phyloP scores from a whole-genome alignment of 208 protist genomes.

The Angomonas deanei region DNA sequence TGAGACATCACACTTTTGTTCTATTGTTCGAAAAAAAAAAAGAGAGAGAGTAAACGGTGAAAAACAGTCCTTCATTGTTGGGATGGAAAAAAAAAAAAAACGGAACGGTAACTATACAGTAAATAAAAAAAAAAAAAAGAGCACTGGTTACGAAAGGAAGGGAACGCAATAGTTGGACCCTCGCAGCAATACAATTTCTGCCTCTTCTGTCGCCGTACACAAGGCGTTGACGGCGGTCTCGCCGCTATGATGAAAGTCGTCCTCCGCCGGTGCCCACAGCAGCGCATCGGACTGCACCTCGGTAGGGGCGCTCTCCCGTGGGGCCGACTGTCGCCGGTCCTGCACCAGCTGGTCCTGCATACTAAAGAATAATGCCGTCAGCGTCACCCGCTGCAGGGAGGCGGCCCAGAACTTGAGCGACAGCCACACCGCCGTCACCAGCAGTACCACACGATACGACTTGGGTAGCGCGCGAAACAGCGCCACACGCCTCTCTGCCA shows the following conservation, averaged over 20 bases:
- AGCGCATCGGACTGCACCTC: background rate
- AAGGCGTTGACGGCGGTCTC: background rate
- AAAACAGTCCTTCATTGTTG: no score
- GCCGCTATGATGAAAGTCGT: background rate
- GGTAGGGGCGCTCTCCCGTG: background rate
- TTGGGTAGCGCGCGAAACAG: background rate
- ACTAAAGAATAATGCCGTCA: conserved; percentile 17
- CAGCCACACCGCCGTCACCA: conserved; percentile 12
- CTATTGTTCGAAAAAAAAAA: conserved; percentile 12
- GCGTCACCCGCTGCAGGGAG: conserved; percentile 21
- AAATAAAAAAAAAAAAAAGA: conserved; percentile 16
- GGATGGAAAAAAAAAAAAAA: no score
- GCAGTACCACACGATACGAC: conserved; percentile 1
- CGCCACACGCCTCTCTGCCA: background rate
- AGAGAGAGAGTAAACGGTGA: conserved; percentile 4
- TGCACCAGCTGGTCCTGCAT: background rate
- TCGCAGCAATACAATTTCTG: conserved; percentile 23
- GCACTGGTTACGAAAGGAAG: background rate
- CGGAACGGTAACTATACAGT: no score
- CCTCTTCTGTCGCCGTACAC: conserved; percentile 8
- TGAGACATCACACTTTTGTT: conserved; percentile 48
- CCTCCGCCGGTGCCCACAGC: background rate
- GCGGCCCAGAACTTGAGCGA: conserved; percentile 22
- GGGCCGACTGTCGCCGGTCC: background rate
- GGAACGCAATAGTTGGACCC: conserved; percentile 19